Base-by-base conservation (phyloP, 495 filamentous ascomycete genomes). In the Stereocaulon alpinum region DNA sequence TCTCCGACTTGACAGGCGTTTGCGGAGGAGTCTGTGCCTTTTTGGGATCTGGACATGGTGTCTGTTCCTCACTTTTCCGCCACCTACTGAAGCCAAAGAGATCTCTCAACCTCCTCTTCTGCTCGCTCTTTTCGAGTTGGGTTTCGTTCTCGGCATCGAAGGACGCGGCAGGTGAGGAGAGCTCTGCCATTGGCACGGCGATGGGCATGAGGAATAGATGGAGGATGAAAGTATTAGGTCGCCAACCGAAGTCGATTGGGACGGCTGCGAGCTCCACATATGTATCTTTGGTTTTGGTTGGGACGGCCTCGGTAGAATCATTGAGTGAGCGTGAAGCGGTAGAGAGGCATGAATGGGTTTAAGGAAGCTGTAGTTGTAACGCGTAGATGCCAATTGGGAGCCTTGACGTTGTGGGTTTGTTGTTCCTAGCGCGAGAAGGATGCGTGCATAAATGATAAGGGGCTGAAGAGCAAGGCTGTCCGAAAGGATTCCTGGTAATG, bases 91-190 rank as follows among this genome's bases (percentile, higher is more conserved):
- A 52, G 30, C 71, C 74, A 51, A 77, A 64, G 48, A 73, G 70
- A 62, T 77, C 77, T 76, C 75, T 80, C 71, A 79, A 77, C 62
- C 76, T 77, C 68, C 72, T 70, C 61, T 77, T 80, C 50, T 73
- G 72, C 55, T 65, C 64, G 34, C 17, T 49, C 44, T 65, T 63
- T 14, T 63, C 60, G 15, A 37, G 22, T 12, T 61, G 62, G 4
- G 49, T 56, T 58, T 55, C 65, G 41, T 53, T 48, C 40, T 66
- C 64, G 18, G 55, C 30, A 40, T 61, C 41, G 42, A 58, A 66
- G 40, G 59, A 62, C 20, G 52, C 54, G 37, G 59, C 50, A 40
- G 59, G 61, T 29, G 61, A 61, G 20, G 62, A 54, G 32, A 40
- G 61, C 50, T 63, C 55, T 29, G 61, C 56, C 52, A 60, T 66